Conservation (phyloP, 2,329 filamentous ascomycete genomes). For the Ambrosiella xylebori region DNA sequence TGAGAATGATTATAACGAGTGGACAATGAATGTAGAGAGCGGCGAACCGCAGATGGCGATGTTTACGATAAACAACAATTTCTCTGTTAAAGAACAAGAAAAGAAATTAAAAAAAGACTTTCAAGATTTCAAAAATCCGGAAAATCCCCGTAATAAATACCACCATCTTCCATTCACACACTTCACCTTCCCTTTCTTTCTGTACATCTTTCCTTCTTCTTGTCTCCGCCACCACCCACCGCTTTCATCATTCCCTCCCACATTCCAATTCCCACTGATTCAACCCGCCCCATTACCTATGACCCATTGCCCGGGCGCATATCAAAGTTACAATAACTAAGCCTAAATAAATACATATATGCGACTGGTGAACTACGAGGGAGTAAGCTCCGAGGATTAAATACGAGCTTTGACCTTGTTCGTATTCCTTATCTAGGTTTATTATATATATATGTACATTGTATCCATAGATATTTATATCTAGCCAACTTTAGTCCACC, state of each 20-base stretch:
- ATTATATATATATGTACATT: too few relatives aligned
- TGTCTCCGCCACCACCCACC: background rate
- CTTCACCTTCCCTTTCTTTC: background rate
- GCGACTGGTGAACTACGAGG: too few relatives aligned
- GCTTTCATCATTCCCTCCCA: background rate
- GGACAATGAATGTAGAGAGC: background rate
- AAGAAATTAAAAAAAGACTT: constrained; percentile 1
- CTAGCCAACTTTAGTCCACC: too few relatives aligned
- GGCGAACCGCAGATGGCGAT: background rate
- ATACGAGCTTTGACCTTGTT: too few relatives aligned
- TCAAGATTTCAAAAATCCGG: background rate
- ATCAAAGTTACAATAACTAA: too few relatives aligned
- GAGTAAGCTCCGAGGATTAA: too few relatives aligned
- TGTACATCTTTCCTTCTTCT: background rate
- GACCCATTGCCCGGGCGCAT: too few relatives aligned
- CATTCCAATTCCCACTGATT: background rate
- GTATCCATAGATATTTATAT: too few relatives aligned
- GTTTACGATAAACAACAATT: background rate
- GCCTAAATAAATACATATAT: too few relatives aligned
- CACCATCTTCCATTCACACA: background rate
- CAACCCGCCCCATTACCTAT: background rate
- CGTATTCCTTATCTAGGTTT: too few relatives aligned
- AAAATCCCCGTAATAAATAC: background rate
- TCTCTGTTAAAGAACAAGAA: background rate
- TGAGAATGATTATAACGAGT: background rate